These are phyloP conservation scores for Zelopaecilomyces penicillatus DNA, from an alignment of 2,329 filamentous ascomycete species.

Conservation along the genomic window DNA sequence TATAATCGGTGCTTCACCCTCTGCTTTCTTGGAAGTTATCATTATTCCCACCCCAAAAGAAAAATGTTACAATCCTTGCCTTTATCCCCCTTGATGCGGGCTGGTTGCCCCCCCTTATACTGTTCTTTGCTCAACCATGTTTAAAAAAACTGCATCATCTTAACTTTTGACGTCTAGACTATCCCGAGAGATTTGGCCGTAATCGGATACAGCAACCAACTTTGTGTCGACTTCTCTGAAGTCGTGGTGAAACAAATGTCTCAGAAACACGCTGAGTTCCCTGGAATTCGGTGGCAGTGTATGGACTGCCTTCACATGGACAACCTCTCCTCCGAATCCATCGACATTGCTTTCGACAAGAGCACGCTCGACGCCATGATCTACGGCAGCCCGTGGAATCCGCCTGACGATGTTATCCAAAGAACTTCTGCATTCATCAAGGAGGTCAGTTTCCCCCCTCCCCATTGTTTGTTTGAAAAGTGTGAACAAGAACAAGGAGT, in stretches of 20 bases:
- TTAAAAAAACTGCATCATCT: neutral
- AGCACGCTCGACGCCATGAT: constrained; percentile 49
- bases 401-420: constrained; percentile 37
- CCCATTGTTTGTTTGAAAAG: no score
- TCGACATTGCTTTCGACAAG: constrained; percentile 52
- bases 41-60: no score
- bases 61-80: no score
- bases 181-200: constrained; percentile 40
- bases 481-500: no score
- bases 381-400: constrained; percentile 44
- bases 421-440: constrained; percentile 41
- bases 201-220: constrained; percentile 41
- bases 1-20: constrained; percentile 5
- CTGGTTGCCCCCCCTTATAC: no score
- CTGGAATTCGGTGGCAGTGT: constrained; percentile 39
- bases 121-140: neutral
- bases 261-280: constrained; percentile 27
- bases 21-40: neutral
- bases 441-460: constrained; percentile 28
- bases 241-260: constrained; percentile 46
- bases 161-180: constrained; percentile 26
- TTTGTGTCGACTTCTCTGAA: constrained; percentile 49
- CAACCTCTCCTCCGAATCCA: constrained; percentile 26
- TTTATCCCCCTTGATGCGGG: no score
- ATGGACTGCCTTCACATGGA: constrained; percentile 45